phyloP scores from a whole-genome alignment of 1,139 yeast species.

The Lodderomyces metapsilosis region DNA sequence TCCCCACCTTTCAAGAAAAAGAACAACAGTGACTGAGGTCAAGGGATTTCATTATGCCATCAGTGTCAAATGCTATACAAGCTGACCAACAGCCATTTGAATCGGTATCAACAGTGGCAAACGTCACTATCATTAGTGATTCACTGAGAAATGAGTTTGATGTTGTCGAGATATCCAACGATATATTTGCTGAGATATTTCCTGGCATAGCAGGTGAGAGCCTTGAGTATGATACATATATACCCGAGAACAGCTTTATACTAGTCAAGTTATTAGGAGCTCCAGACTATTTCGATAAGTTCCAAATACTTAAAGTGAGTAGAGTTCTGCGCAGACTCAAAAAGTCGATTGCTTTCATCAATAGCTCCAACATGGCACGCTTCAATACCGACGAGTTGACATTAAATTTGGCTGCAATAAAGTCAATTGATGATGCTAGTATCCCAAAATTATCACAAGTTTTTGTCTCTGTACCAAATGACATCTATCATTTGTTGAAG shows the following conservation, averaged over 20 bases:
- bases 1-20: no score
- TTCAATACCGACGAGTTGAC: conserved; percentile 35
- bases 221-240: conserved; percentile 6
- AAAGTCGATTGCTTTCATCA: conserved; percentile 35
- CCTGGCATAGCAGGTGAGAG: conserved; percentile 18
- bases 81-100: background rate
- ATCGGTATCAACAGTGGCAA: conserved; percentile 23
- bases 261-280: conserved; percentile 44
- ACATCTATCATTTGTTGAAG: conserved; percentile 40
- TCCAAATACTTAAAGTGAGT: conserved; percentile 36
- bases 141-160: conserved; percentile 27
- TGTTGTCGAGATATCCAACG: conserved; percentile 33
- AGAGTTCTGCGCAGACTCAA: conserved; percentile 23
- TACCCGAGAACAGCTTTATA: conserved; percentile 21
- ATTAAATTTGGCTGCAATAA: conserved; percentile 30
- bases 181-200: conserved; percentile 33
- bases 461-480: conserved; percentile 45
- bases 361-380: conserved; percentile 32
- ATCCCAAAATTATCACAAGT: conserved; percentile 33
- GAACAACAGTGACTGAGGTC: background rate
- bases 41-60: conserved; percentile 11
- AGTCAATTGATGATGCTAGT: conserved; percentile 24
- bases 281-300: conserved; percentile 39
- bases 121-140: conserved; percentile 33
- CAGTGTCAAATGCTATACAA: conserved; percentile 7